These are phyloP conservation scores for Furcasterigmium sp. DNA, from an alignment of 2,329 filamentous ascomycete species.

Conservation along the genomic window DNA sequence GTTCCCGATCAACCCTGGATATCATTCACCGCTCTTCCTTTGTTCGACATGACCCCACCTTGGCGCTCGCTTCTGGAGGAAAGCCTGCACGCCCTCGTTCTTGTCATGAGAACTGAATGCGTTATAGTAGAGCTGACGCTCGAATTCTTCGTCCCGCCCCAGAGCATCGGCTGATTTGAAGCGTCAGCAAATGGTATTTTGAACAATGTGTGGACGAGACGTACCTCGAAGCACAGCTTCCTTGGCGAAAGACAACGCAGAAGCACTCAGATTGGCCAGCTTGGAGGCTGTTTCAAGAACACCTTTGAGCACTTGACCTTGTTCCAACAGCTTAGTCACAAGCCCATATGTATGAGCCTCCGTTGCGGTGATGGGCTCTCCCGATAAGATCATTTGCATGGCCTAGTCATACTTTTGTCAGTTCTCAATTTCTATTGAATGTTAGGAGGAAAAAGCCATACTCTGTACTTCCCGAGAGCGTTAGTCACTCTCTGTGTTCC, in stretches of 20 bases:
- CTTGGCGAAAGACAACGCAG: slow-evolving; percentile 21
- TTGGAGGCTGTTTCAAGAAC: slow-evolving; percentile 17
- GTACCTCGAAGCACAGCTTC: slow-evolving; percentile 22
- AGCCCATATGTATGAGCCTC: slow-evolving; percentile 20
- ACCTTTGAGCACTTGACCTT: slow-evolving; percentile 17
- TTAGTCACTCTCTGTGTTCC: slow-evolving; percentile 31
- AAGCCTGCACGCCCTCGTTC: slow-evolving; percentile 21
- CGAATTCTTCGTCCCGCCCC: slow-evolving; percentile 23
- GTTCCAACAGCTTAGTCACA: slow-evolving; percentile 19
- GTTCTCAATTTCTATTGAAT: too few relatives aligned
- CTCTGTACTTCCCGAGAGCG: slow-evolving; percentile 31
- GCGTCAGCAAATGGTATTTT: too few relatives aligned
- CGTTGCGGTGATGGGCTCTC: slow-evolving; percentile 17
- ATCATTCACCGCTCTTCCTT: too few relatives aligned
- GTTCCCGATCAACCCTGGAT: too few relatives aligned
- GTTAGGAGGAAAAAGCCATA: slow-evolving; percentile 13
- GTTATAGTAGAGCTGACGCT: slow-evolving; percentile 27
- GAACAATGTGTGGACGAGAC: not conserved
- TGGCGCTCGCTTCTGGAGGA: slow-evolving; percentile 19
- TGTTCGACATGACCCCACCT: too few relatives aligned
- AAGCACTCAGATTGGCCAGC: slow-evolving; percentile 17
- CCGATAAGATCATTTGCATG: slow-evolving; percentile 21
- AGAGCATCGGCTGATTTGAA: slow-evolving; percentile 16
- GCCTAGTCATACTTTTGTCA: too few relatives aligned
- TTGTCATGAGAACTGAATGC: slow-evolving; percentile 27